Evolutionary conservation across 441 rosid genomes (phyloP).

Genomic region (Populus hybrid): DNA sequence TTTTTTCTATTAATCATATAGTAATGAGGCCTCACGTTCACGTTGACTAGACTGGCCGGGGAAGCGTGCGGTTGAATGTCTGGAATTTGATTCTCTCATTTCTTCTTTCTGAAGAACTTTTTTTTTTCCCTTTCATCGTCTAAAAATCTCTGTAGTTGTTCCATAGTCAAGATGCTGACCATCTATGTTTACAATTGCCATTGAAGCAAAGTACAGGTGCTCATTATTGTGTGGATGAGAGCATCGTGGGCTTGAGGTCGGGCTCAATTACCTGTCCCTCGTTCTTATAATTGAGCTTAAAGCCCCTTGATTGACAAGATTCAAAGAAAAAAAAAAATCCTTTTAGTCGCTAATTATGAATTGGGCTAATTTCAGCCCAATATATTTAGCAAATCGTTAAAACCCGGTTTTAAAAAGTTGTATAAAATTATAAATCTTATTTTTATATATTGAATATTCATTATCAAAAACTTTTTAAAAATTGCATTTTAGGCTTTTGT

Average conservation of each 20-base stretch:
- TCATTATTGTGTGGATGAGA: background rate
- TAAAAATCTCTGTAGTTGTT: background rate
- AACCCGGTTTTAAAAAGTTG: no score
- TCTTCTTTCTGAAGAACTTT: background rate
- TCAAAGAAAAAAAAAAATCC: background rate
- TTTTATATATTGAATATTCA: no score
- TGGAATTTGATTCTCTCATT: background rate
- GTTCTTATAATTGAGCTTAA: background rate
- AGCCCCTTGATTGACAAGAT: background rate
- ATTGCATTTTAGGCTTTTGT: no score
- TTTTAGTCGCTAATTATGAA: background rate
- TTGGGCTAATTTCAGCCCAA: background rate
- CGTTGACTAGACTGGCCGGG: constrained; percentile 20
- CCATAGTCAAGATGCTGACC: background rate
- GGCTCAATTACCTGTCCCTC: background rate
- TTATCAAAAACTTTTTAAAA: no score
- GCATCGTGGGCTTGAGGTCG: background rate
- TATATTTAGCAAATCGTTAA: no score
- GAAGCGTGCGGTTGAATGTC: constrained; percentile 38
- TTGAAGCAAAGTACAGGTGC: background rate
- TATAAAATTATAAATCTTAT: no score
- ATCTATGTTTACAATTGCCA: background rate
- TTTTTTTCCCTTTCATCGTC: background rate
- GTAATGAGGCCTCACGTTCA: constrained; percentile 43
- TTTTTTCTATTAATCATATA: constrained; percentile 25